Evolutionary conservation across 2,329 filamentous ascomycete species (phyloP).

Genomic region (Penicillium sp.): DNA sequence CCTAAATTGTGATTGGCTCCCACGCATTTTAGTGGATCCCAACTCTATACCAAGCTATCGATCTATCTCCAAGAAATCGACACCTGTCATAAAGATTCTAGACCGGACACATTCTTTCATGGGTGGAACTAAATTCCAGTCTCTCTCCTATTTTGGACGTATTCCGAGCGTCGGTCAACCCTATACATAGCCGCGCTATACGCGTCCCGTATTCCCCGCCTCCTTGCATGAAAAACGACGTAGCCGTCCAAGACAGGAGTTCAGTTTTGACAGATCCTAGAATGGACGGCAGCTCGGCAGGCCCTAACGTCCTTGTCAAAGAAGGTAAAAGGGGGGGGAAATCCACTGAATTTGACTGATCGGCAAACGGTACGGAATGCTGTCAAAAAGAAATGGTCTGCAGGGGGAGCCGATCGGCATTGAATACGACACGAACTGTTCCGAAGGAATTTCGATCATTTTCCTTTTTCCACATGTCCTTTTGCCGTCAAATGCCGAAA

Average conservation of each 20-base stretch:
- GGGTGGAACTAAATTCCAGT: not conserved
- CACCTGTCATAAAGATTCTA: not conserved
- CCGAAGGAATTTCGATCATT: not conserved
- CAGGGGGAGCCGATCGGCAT: slow-evolving; percentile 8
- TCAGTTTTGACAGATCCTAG: slow-evolving; percentile 16
- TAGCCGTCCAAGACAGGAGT: slow-evolving; percentile 9
- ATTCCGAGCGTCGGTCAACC: not conserved
- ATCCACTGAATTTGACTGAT: slow-evolving; percentile 8
- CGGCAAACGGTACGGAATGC: slow-evolving; percentile 15
- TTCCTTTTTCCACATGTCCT: not conserved
- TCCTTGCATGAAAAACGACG: slow-evolving; percentile 13
- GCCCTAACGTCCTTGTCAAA: slow-evolving; percentile 2
- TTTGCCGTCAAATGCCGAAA: not conserved
- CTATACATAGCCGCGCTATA: slow-evolving; percentile 20
- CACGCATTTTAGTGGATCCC: not conserved
- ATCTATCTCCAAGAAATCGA: not conserved
- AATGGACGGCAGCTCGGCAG: not conserved
- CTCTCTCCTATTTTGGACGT: not conserved
- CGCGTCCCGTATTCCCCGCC: slow-evolving; percentile 9
- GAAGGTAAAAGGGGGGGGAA: slow-evolving; percentile 1
- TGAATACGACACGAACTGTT: slow-evolving; percentile 2
- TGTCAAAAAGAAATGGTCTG: slow-evolving; percentile 12
- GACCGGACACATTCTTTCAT: not conserved
- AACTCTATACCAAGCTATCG: not conserved
- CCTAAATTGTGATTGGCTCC: not conserved